Conservation (phyloP, 2,329 filamentous ascomycete species). For the Claviceps sp. region DNA sequence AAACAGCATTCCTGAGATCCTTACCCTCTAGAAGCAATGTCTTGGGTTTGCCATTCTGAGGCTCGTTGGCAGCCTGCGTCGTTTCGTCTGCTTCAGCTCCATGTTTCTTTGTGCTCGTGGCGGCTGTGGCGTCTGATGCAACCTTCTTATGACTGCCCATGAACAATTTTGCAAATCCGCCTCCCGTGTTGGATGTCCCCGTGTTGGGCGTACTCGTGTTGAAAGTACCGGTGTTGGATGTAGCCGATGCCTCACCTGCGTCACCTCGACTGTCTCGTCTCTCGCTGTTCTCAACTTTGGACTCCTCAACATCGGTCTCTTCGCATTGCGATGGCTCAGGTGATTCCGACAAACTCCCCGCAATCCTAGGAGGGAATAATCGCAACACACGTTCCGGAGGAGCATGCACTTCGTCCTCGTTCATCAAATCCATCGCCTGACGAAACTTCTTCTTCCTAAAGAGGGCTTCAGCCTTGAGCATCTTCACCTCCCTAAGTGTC, state of each 20-base stretch:
- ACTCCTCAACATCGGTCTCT: conserved; percentile 27
- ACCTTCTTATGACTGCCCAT: conserved; percentile 32
- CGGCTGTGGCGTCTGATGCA: conserved; percentile 45
- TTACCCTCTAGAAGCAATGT: conserved; percentile 52
- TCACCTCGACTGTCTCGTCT: conserved; percentile 15
- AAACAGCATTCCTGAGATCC: conserved; percentile 68
- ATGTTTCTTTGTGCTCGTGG: conserved; percentile 45
- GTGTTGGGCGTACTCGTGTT: too few relatives aligned
- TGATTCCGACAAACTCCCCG: conserved; percentile 62
- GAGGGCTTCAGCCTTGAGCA: conserved; percentile 75
- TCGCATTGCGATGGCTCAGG: conserved; percentile 24
- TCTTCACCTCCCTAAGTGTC: conserved; percentile 73
- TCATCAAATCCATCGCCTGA: conserved; percentile 79
- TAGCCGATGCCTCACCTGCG: conserved; percentile 15
- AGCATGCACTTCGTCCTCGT: conserved; percentile 69
- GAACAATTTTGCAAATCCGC: conserved; percentile 41
- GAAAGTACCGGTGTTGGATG: conserved; percentile 20
- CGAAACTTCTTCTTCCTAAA: conserved; percentile 76
- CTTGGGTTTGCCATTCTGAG: conserved; percentile 29
- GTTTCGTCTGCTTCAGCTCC: conserved; percentile 41
- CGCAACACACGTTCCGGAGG: conserved; percentile 79
- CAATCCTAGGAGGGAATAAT: conserved; percentile 71
- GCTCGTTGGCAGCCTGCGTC: conserved; percentile 34
- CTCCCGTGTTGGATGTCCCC: conserved; percentile 17
- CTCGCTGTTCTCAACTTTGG: conserved; percentile 16